Evolutionary conservation across 2,329 filamentous ascomycete species (phyloP).

Genomic region (Cladosporium sp.): DNA sequence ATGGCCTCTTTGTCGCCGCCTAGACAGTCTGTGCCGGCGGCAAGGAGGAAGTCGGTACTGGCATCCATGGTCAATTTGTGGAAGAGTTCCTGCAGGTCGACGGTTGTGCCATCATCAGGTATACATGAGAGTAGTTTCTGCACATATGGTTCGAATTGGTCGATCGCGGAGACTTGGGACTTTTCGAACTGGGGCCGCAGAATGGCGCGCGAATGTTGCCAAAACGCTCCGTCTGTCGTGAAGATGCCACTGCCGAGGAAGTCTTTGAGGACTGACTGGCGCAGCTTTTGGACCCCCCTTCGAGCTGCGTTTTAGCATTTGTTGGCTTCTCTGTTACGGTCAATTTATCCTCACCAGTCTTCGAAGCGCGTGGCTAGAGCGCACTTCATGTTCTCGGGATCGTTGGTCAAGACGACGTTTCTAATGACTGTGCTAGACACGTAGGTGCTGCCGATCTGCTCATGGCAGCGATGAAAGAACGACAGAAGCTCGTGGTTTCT

Average conservation of each 20-base stretch:
- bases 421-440: not conserved
- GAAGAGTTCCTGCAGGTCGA: slow-evolving; percentile 60
- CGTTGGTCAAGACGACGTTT: slow-evolving; percentile 17
- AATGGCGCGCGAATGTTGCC: slow-evolving; percentile 26
- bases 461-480: not conserved
- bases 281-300: slow-evolving; percentile 7
- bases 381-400: slow-evolving; percentile 41
- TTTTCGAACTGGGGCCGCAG: slow-evolving; percentile 50
- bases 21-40: slow-evolving; percentile 36
- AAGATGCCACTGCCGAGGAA: slow-evolving; percentile 35
- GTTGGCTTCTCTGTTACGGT: slow-evolving; percentile 22
- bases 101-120: slow-evolving; percentile 47
- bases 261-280: slow-evolving; percentile 4
- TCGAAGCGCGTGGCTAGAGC: slow-evolving; percentile 38
- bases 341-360: slow-evolving; percentile 27
- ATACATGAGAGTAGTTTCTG: slow-evolving; percentile 52
- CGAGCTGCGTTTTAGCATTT: slow-evolving; percentile 13
- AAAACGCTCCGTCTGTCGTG: slow-evolving; percentile 37
- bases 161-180: slow-evolving; percentile 47
- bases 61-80: slow-evolving; percentile 62
- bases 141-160: slow-evolving; percentile 57
- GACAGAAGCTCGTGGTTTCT: not conserved
- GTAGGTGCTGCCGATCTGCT: not conserved
- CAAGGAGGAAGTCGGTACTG: slow-evolving; percentile 63
- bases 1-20: slow-evolving; percentile 9